Conservation (phyloP, 2,329 filamentous ascomycete species). For the Colletotrichum sp. region DNA sequence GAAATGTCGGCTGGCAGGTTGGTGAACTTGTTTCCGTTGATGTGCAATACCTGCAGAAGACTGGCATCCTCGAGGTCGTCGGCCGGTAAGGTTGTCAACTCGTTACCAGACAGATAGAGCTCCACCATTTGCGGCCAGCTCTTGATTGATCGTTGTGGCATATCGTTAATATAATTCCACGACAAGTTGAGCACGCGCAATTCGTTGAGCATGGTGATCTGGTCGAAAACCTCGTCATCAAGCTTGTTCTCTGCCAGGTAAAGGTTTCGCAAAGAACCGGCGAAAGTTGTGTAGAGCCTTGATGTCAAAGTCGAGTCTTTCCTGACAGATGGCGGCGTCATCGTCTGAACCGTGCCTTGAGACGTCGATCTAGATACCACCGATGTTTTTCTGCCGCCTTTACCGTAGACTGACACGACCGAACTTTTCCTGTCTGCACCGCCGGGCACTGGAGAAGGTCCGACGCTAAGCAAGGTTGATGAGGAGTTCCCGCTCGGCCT, state of each 20-base stretch:
- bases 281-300: conserved; percentile 84
- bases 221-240: conserved; percentile 93
- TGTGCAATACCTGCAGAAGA: conserved; percentile 85
- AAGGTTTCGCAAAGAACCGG: conserved; percentile 81
- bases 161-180: conserved; percentile 92
- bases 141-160: conserved; percentile 86
- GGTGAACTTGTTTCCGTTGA: conserved; percentile 98
- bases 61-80: conserved; percentile 94
- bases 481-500: conserved; percentile 83
- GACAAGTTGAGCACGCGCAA: conserved; percentile 89
- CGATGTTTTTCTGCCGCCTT: conserved; percentile 84
- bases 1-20: conserved; percentile 94
- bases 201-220: conserved; percentile 82
- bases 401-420: conserved; percentile 79
- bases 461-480: conserved; percentile 75
- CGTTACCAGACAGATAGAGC: conserved; percentile 93
- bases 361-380: conserved; percentile 71
- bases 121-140: conserved; percentile 91
- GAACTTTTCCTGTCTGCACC: conserved; percentile 78
- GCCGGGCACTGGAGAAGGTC: conserved; percentile 70
- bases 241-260: conserved; percentile 93
- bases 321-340: conserved; percentile 62
- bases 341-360: conserved; percentile 49
- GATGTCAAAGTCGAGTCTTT: conserved; percentile 91
- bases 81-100: conserved; percentile 86